Evolutionary conservation across 345 rosid genomes (phyloP), one percentile per base, ranked within the genome.

Genomic region (Gossypioides kirkii): DNA sequence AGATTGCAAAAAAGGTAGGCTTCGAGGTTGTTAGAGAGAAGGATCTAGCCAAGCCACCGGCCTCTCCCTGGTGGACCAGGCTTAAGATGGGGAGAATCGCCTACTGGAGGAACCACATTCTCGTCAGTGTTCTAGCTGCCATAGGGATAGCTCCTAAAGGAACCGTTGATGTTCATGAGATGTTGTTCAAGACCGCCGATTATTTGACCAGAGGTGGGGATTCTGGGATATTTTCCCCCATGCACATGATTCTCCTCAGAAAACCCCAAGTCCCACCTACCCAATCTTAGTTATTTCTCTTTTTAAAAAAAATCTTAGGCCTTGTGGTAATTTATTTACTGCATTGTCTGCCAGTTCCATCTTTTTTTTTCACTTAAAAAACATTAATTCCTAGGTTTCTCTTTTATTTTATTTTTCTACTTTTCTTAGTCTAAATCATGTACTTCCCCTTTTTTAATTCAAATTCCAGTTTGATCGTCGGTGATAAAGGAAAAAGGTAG

Each of bases 201-300:
- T 81, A 84, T 71, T 83, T 94, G 81, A 90, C 91, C 20, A 80
- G 78, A 59, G 98, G 97, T 0, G 98, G 97, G 2, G 97, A 94
- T 67, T 82, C 85, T 45, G 98, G 88, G n/a, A 94, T 94, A 17
- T 94, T 94, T 83, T 49, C 87, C 32, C 98, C 98, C 28, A 94
- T 94, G 98, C 91, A 94, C 78, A 92, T 94, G 97, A 79, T 92
- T 56, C 97, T 94, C 80, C 88, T 92, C 84, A 87, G 90, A 76
- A 94, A 94, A 73, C 98, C 97, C 12, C 86, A 76, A 78, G 66
- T 10, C 4, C 17, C 77, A 8, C 73, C 73, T 28, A 66, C 79
- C 0, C 18, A 70, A 52, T 76, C 81, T 66, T 85, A 80, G 79
- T 53, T 65, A 10, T 32, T 75, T 43, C 17, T 32, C 7, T 32